A percentile compares a stretch with the other conserved stretches of the same genome.
These are phyloP conservation scores for Ophiostoma novo-ulmi DNA, from an alignment of 2,329 filamentous ascomycete species.

Conservation along the genomic window DNA sequence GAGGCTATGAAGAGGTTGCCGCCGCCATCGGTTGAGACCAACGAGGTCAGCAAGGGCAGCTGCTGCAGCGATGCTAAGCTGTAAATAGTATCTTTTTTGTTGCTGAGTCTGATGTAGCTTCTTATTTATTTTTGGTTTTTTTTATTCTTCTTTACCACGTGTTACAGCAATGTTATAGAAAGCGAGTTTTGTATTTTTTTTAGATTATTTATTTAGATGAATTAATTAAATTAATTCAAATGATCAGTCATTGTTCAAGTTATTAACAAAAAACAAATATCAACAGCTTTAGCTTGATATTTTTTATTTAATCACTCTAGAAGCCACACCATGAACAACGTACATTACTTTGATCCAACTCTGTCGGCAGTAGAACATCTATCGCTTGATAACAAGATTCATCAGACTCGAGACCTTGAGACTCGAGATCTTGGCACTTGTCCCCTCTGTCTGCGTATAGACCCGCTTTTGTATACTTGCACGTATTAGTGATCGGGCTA, in stretches of 20 bases:
- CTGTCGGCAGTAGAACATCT: too few species aligned
- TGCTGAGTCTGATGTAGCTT: background rate
- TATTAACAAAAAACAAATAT: too few species aligned
- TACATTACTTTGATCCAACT: too few species aligned
- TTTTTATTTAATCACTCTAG: too few species aligned
- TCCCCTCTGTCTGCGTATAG: background rate
- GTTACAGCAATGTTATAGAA: background rate
- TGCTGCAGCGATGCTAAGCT: slow-evolving; percentile 11
- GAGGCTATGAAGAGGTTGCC: slow-evolving; percentile 14
- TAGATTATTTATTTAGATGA: too few species aligned
- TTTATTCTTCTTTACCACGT: background rate
- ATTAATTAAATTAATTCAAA: too few species aligned
- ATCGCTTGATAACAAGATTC: background rate
- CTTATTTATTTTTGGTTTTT: background rate
- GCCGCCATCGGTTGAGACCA: slow-evolving; percentile 5
- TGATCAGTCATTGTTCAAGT: too few species aligned
- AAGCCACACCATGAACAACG: too few species aligned
- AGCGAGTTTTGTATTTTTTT: too few species aligned
- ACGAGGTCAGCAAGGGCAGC: slow-evolving; percentile 14
- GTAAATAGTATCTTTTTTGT: background rate
- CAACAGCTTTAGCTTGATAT: too few species aligned
- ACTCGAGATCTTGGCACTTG: background rate
- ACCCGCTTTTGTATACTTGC: background rate
- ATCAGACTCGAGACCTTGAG: background rate
- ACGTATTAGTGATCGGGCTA: background rate